Evolutionary conservation across 164 flowering plant genomes (phyloP).

Genomic region (Echeveria elegans): DNA sequence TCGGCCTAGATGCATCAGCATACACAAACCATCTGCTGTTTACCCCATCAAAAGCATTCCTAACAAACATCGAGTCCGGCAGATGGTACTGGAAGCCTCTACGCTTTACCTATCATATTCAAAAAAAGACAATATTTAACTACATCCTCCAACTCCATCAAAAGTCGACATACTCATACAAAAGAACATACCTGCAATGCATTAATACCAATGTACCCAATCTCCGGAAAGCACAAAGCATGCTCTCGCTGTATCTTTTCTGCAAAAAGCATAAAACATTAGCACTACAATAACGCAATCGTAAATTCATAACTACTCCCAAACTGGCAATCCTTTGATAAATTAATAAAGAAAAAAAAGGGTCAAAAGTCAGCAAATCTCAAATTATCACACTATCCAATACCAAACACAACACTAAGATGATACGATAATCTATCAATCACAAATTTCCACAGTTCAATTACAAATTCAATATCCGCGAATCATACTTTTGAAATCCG

Average conservation of each 20-base stretch:
- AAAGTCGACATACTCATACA: neutral
- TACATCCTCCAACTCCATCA: neutral
- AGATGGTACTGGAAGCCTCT: neutral
- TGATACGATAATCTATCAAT: neutral
- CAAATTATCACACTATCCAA: neutral
- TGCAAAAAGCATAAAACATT: neutral
- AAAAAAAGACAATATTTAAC: neutral
- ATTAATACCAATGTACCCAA: neutral
- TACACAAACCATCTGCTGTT: neutral
- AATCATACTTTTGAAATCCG: neutral
- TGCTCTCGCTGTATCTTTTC: neutral
- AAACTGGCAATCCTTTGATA: neutral
- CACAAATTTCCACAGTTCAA: no score
- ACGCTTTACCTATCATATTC: neutral
- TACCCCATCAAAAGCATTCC: neutral
- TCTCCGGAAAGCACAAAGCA: neutral
- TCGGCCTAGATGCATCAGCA: neutral
- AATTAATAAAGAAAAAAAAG: no score
- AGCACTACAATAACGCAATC: neutral
- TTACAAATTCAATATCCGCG: neutral
- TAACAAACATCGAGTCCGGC: neutral
- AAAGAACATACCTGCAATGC: slow-evolving; percentile 1
- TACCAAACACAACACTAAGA: neutral
- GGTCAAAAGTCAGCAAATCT: neutral
- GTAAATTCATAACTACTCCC: no score